phyloP scores from a whole-genome alignment of 768 basidiomycete species.

The Podaxis sp. region DNA sequence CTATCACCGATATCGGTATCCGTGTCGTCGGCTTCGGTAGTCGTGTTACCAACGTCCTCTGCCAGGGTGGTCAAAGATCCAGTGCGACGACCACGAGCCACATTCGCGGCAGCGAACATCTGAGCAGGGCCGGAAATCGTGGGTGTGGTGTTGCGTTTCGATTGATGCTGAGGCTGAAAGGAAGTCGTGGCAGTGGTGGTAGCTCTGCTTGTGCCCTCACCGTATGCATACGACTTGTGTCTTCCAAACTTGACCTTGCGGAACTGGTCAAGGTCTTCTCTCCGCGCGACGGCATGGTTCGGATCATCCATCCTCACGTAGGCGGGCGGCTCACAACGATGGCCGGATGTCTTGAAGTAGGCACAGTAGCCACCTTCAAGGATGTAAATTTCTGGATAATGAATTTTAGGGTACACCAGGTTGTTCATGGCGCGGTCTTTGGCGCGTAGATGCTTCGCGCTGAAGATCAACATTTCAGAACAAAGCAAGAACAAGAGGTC shows the following conservation, averaged over 20 bases:
- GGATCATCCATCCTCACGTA: constrained; percentile 98
- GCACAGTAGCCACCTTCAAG: constrained; percentile 94
- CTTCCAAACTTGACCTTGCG: constrained; percentile 84
- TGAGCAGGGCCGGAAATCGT: constrained; percentile 36
- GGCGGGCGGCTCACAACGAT: constrained; percentile 72
- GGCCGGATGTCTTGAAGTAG: constrained; percentile 68
- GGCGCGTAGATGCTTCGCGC: constrained; percentile 90
- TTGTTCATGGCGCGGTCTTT: constrained; percentile 88
- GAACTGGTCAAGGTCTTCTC: constrained; percentile 88
- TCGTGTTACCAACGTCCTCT: constrained; percentile 56
- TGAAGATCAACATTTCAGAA: constrained; percentile 22
- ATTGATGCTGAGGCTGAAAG: constrained; percentile 34
- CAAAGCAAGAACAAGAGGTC: background rate
- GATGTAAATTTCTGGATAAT: constrained; percentile 96
- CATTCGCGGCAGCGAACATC: constrained; percentile 66
- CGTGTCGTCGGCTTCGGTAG: constrained; percentile 65
- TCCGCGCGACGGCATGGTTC: constrained; percentile 69
- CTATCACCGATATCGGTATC: constrained; percentile 80
- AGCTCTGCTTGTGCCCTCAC: constrained; percentile 55
- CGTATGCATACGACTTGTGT: constrained; percentile 89
- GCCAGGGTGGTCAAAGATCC: constrained; percentile 55
- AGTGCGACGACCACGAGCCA: constrained; percentile 59
- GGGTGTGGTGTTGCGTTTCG: constrained; percentile 68
- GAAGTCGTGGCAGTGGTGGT: constrained; percentile 23
- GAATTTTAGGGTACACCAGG: constrained; percentile 84